Evolutionary conservation across 495 filamentous ascomycete genomes (phyloP).

Genomic region (Lasiosphaeria miniovina): DNA sequence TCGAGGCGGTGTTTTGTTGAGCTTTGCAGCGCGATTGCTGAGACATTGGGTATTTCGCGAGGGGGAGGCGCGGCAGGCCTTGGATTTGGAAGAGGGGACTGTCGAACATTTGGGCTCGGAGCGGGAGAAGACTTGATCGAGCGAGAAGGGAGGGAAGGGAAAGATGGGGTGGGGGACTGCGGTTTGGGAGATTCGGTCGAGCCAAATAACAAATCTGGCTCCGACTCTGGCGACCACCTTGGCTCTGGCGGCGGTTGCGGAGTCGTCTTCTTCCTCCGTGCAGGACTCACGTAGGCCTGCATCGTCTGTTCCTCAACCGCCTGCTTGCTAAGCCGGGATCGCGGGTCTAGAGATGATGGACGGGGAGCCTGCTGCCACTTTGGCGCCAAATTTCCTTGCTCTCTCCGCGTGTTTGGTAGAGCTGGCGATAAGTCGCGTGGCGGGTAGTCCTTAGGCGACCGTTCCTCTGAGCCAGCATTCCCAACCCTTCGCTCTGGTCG

Average conservation of each 20-base stretch:
- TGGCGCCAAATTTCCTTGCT: conserved; percentile 27
- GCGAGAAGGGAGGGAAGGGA: conserved; percentile 24
- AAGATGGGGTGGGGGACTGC: conserved; percentile 22
- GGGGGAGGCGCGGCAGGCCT: conserved; percentile 41
- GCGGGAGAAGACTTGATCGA: conserved; percentile 31
- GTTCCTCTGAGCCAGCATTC: conserved; percentile 25
- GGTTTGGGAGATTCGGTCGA: conserved; percentile 29
- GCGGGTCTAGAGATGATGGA: conserved; percentile 48
- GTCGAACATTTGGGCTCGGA: conserved; percentile 40
- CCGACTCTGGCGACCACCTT: conserved; percentile 44
- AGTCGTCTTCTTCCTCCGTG: conserved; percentile 68
- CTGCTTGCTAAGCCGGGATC: conserved; percentile 62
- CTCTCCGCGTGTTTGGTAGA: conserved; percentile 26
- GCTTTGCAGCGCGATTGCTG: conserved; percentile 62
- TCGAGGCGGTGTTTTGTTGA: conserved; percentile 73
- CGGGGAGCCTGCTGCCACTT: conserved; percentile 48
- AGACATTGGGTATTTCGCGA: conserved; percentile 65
- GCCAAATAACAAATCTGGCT: conserved; percentile 58
- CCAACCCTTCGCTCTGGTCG: conserved; percentile 42
- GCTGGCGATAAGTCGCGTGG: conserved; percentile 49
- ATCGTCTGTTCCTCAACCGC: conserved; percentile 76
- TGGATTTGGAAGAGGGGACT: conserved; percentile 33
- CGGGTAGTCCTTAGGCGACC: conserved; percentile 21
- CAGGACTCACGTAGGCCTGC: conserved; percentile 87
- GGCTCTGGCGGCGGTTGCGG: conserved; percentile 40